Evolutionary conservation across 2,329 filamentous ascomycete species (phyloP), one percentile per base, ranked within the genome.

Genomic region (Colletotrichum viniferum): DNA sequence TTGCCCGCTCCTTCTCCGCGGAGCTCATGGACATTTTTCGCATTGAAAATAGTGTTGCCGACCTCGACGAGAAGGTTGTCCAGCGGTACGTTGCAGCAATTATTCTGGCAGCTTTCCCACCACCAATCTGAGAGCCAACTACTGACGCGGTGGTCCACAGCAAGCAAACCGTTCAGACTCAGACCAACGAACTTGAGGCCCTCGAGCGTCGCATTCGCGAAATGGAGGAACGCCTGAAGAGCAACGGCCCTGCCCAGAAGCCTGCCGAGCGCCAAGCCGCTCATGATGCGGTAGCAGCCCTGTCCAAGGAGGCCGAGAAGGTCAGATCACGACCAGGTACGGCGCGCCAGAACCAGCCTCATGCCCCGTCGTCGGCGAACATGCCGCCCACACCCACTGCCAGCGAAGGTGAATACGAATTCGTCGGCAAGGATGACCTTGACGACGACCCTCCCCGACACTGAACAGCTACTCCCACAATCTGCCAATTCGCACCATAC

Each of bases 21-120:
- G 95, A 96, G 83, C 89, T 98, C 76, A 94, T 96, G 88, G 94
- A 95, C 83, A 94, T 97, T 79, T 98, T 98, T 88, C 94, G 94
- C 81, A 93, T 98, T 82, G 95, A 97, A 79, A 94, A 92, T 84
- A 93, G 93, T 79, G 82, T 97, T 74, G 91, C 93, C 81, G 90
- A 94, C 77, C 89, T 98, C 43, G 92, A 94, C 81, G 89, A 93
- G 83, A 91, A 94, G 79, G 92, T 98, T 76, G 91, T 95, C 82
- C 91, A 95, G 84, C 96, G 96, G 96, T 98, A 88, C 82, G 93
- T 86, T 10, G 24, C n/a, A 32, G 12, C 48, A 14, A 62, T 8
- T 14, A 21, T 14, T 16, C 28, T 36, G 9, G n/a, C 28, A 21
- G 18, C 28, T 62, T 7, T 21, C 16, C 10, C 58, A 13, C 38